These are phyloP conservation scores for Calocybe indica DNA, from an alignment of 768 basidiomycete genomes.

Conservation along the genomic window DNA sequence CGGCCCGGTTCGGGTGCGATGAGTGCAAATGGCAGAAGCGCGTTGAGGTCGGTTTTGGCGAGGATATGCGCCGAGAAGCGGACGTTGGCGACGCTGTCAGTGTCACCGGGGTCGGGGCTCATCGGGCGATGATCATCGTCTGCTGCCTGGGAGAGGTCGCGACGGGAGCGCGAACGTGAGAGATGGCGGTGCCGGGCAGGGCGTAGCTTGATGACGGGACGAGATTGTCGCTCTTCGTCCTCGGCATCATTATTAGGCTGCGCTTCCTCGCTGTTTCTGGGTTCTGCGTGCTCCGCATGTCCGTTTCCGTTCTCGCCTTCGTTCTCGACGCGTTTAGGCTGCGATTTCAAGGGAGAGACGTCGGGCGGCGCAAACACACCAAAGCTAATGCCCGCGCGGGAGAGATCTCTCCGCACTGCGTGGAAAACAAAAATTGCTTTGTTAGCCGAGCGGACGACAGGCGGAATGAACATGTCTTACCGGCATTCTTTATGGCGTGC, in stretches of 20 bases:
- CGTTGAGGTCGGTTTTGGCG: conserved; percentile 50
- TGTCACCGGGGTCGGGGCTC: conserved; percentile 53
- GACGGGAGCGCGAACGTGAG: conserved; percentile 70
- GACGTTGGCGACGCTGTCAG: conserved; percentile 67
- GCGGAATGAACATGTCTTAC: conserved; percentile 18
- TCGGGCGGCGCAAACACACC: conserved; percentile 63
- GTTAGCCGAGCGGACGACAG: background rate
- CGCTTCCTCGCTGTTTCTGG: conserved; percentile 19
- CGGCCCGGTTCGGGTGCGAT: conserved; percentile 63
- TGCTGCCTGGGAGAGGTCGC: conserved; percentile 56
- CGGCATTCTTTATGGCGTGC: conserved; percentile 58
- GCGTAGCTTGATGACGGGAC: conserved; percentile 75
- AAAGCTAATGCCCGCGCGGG: conserved; percentile 63
- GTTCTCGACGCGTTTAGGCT: conserved; percentile 16
- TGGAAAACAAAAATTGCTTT: conserved; percentile 1
- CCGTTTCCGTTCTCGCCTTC: background rate
- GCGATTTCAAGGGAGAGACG: conserved; percentile 12
- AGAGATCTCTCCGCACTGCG: conserved; percentile 57
- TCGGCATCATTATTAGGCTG: conserved; percentile 36
- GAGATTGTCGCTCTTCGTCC: conserved; percentile 50
- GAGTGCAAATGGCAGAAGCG: conserved; percentile 71
- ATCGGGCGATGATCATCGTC: conserved; percentile 53
- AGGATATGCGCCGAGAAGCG: conserved; percentile 72
- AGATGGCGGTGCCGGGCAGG: conserved; percentile 40
- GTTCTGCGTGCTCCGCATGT: conserved; percentile 9